Evolutionary conservation across 306 rosid species (phyloP), one percentile per base, ranked within the genome.

Genomic region (Cucurbita ficifolia): DNA sequence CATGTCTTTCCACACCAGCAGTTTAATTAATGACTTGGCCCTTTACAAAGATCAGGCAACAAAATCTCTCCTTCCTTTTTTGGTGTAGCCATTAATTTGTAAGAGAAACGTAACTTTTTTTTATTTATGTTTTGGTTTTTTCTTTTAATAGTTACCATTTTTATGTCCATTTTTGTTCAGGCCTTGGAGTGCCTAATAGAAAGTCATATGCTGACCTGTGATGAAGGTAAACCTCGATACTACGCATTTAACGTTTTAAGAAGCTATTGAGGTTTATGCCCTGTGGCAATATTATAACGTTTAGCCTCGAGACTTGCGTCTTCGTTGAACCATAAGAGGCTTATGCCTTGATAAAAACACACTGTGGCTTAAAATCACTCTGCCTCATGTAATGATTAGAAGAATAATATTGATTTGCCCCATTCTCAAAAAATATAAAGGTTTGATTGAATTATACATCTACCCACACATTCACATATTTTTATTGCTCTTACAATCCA

Each of bases 161-260:
- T 45, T 43, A 54, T 76, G 55, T 81, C 70, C 21, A 48, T 75
- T 81, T 70, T 81, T 50, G 83, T 72, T 79, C 82, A 94, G 99
- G 99, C 99, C 61, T 79, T 94, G 90, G 99, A 94, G 82, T 88
- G 97, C 79, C 97, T 94, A 38, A 72, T 91, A 82, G 92, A 94
- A 75, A 94, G 92, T 84, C 97, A 94, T 86, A 91, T 91, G 99
- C 97, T 91, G 75, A 86, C 97, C 39, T 86, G 87, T 5, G 91
- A 91, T 76, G 99, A 94, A 85, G 99, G 99, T 91, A 76, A 74
- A 51, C 35, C 2, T 46, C 5, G 4, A 8, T 16, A 16, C 43
- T 55, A 13, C 14, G 12, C 42, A 39, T 29, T 29, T 29, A 29
- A 29, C 3, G 33, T 29, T 29, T 29, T 29, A 29, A 29, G 2